A percentile compares a stretch with the other conserved stretches of the same genome.
Conservation (phyloP, 106 monocot genomes). For the Dioscorea zingiberensis region DNA sequence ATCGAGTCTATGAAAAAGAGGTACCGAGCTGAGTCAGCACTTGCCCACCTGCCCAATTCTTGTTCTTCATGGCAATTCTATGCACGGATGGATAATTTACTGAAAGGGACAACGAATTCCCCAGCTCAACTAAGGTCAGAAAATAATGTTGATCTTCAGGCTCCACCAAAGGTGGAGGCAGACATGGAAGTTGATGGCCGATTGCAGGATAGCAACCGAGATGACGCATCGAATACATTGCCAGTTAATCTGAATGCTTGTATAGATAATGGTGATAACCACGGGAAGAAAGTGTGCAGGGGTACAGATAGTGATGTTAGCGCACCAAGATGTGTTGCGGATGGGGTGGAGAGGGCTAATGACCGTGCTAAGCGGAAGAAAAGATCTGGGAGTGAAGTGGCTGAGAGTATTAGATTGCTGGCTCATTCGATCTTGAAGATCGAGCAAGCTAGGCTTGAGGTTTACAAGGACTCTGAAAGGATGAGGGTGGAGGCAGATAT, state of each 20-base stretch:
- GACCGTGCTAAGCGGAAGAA: constrained; percentile 26
- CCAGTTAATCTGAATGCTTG: not conserved
- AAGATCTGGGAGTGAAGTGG: constrained; percentile 20
- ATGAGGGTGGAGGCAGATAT: constrained; percentile 59
- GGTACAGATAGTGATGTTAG: constrained; percentile 20
- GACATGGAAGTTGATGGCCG: constrained; percentile 17
- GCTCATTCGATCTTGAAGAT: constrained; percentile 59
- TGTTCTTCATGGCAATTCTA: constrained; percentile 67
- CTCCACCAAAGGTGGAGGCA: constrained; percentile 13
- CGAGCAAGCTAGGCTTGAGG: constrained; percentile 65
- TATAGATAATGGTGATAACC: constrained; percentile 4
- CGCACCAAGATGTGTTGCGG: constrained; percentile 1
- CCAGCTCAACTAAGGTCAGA: constrained; percentile 3
- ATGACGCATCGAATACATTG: constrained; percentile 41
- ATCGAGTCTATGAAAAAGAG: constrained; percentile 93
- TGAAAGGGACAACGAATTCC: constrained; percentile 31
- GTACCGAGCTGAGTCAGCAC: constrained; percentile 57
- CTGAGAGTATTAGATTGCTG: constrained; percentile 56
- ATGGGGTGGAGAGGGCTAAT: not conserved
- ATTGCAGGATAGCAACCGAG: constrained; percentile 17
- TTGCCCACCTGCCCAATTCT: not conserved
- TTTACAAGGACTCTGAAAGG: constrained; percentile 55
- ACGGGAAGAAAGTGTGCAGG: constrained; percentile 19
- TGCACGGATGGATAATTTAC: constrained; percentile 39
- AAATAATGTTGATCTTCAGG: too few relatives aligned